Conservation (phyloP, 768 basidiomycete species). For the Lactifluus volemus region DNA sequence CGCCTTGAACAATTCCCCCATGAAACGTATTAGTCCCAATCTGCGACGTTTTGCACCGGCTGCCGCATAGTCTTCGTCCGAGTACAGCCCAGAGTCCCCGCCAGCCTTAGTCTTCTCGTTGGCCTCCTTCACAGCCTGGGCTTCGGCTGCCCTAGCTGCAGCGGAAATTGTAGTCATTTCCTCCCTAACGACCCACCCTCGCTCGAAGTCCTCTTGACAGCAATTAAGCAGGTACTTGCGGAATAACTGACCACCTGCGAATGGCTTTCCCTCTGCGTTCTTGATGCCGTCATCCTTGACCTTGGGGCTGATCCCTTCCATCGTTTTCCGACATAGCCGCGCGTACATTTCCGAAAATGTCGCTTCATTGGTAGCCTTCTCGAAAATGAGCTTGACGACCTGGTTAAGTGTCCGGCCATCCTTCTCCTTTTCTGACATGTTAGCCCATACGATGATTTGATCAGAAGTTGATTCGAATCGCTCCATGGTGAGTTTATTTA, state of each 20-base stretch:
- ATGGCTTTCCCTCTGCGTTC: conserved; percentile 75
- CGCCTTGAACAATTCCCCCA: conserved; percentile 98
- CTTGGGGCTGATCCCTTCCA: conserved; percentile 82
- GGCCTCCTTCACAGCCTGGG: conserved; percentile 53
- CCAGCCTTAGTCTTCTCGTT: conserved; percentile 26
- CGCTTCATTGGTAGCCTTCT: conserved; percentile 95
- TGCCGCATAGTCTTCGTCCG: conserved; percentile 92
- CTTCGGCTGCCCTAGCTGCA: conserved; percentile 20
- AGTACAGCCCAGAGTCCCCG: conserved; percentile 72
- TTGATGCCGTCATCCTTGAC: conserved; percentile 86
- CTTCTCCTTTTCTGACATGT: conserved; percentile 85
- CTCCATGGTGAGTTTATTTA: conserved; percentile 96
- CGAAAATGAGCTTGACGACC: conserved; percentile 92
- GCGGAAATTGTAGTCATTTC: conserved; percentile 42
- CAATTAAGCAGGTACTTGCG: conserved; percentile 93
- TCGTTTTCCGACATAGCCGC: conserved; percentile 88
- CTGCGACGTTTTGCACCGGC: conserved; percentile 97
- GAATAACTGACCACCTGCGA: conserved; percentile 90
- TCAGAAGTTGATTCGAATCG: conserved; percentile 92
- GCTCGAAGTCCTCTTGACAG: conserved; percentile 97
- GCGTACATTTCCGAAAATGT: conserved; percentile 98
- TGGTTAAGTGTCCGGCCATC: conserved; percentile 92
- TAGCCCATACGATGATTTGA: conserved; percentile 93
- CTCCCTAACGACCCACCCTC: conserved; percentile 87
- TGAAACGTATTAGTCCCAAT: conserved; percentile 95